Base-by-base conservation (phyloP, 176 grass and related monocot species). In the Cocos nucifera region DNA sequence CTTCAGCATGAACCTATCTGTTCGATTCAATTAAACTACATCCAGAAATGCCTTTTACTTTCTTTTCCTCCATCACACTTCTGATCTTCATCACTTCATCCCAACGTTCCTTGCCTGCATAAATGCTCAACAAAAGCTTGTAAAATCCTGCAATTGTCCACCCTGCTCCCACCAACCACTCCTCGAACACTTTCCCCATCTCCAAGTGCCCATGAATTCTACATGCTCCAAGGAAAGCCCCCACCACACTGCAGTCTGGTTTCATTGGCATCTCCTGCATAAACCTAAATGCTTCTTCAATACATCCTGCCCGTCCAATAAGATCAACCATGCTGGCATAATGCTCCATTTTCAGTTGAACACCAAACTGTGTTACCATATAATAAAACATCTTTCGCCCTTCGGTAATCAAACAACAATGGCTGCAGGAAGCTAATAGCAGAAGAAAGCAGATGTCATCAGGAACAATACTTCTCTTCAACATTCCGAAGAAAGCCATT, bases 11-110 rank as follows among this genome's bases (percentile, higher is more conserved):
- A 44, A 44, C 35, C 10, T 44, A 12, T 28, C 5, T 17, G 12
- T 52, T 65, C 27, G 18, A 29, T 65, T 65, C 14, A 51, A 65
- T 65, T 15, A 65, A 65, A 52, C 63, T 65, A n/a, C 21, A 65
- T 53, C 49, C 49, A 19, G 49, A 52, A 6, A 49, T 17, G 28
- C 63, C 63, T 22, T 52, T 17, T 18, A 65, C 20, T 8, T 5
- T 49, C 15, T 21, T 65, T 21, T 65, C 63, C 8, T 65, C 14
- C 4, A 65, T 28, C 22, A 27, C 50, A 8, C 63, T 65, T 52
- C 63, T 65, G 22, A 65, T 53, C 49, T 53, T 65, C 25, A 52
- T 65, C 21, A 65, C 63, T 53, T 52, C 63, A n/a, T 65, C 49
- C 49, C 49, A 65, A 12, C 6, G 2, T 5, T 27, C 22, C 6